Percentiles rank a stretch among this genome's conserved stretches.
Conservation (phyloP, 2,329 filamentous ascomycete species). For the Fusarium illudens region DNA sequence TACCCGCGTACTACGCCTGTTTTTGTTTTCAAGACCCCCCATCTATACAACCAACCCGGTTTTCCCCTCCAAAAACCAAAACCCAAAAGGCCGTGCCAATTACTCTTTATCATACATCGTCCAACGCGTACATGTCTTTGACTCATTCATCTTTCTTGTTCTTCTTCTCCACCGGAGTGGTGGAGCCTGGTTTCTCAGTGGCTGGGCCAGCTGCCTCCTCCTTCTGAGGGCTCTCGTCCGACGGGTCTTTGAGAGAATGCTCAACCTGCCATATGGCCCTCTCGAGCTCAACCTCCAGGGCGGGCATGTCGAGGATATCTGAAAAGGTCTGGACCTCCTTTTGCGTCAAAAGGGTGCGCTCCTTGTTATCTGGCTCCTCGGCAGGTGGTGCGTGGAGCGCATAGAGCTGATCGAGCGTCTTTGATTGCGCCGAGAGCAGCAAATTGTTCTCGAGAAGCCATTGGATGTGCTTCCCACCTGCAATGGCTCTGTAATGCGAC, state of each 20-base stretch:
- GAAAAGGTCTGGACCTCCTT: conserved; percentile 66
- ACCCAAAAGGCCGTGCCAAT: conserved; percentile 23
- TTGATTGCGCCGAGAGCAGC: conserved; percentile 70
- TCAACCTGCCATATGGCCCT: conserved; percentile 79
- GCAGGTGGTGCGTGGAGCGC: conserved; percentile 50
- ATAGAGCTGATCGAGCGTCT: conserved; percentile 79
- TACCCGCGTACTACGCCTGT: conserved; percentile 38
- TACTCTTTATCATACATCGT: conserved; percentile 40
- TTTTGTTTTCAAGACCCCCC: conserved; percentile 14
- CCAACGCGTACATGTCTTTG: conserved; percentile 12
- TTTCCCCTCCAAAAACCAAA: conserved; percentile 7
- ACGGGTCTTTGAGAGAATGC: conserved; percentile 54
- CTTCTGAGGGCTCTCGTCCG: conserved; percentile 15
- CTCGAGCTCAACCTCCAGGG: conserved; percentile 76
- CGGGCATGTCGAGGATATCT: conserved; percentile 70
- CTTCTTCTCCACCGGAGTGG: conserved; percentile 26
- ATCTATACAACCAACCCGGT: conserved; percentile 29
- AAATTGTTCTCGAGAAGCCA: conserved; percentile 81
- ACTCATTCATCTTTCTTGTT: conserved; percentile 38
- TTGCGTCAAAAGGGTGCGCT: conserved; percentile 56
- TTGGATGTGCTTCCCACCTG: conserved; percentile 84
- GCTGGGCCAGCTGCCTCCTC: conserved; percentile 24
- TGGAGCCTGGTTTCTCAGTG: conserved; percentile 17
- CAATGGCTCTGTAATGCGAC: conserved; percentile 89
- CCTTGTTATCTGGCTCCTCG: conserved; percentile 37